A percentile compares a stretch with the other conserved stretches of the same genome.
Conservation (phyloP, 148 eudicot species). For the Salicornia ramosissima region DNA sequence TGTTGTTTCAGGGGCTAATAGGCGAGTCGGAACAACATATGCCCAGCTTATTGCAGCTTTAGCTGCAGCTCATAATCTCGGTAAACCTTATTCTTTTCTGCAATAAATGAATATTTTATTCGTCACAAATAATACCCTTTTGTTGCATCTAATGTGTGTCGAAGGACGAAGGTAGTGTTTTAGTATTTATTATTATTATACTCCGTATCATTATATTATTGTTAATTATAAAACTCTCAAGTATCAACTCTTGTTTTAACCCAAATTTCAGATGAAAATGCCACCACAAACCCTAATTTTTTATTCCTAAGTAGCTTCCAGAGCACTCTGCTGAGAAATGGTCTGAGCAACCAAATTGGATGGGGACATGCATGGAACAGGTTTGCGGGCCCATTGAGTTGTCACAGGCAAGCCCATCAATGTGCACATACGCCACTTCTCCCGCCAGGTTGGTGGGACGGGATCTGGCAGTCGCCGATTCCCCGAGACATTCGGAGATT, state of each 20-base stretch:
- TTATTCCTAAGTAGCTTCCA: conserved; percentile 83
- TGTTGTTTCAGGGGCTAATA: conserved; percentile 79
- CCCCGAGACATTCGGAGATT: conserved; percentile 61
- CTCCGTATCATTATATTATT: too few species aligned
- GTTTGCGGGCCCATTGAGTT: conserved; percentile 83
- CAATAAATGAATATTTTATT: too few species aligned
- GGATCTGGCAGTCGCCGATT: conserved; percentile 86
- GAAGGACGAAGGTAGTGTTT: too few species aligned
- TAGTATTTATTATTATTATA: too few species aligned
- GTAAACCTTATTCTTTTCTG: conserved; percentile 26
- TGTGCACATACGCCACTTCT: conserved; percentile 89
- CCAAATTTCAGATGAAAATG: conserved; percentile 42
- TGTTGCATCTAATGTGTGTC: too few species aligned
- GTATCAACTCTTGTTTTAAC: not conserved
- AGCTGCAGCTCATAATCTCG: conserved; percentile 65
- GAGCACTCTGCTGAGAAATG: conserved; percentile 50
- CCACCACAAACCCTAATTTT: conserved; percentile 36
- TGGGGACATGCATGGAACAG: conserved; percentile 98
- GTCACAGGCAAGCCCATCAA: conserved; percentile 58
- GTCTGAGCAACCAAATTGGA: conserved; percentile 70
- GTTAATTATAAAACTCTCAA: not conserved
- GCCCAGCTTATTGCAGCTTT: conserved; percentile 85
- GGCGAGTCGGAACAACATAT: conserved; percentile 92
- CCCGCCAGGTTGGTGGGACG: conserved; percentile 97
- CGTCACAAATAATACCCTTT: too few species aligned